These are phyloP conservation scores for Trichoderma koningiopsis DNA, from an alignment of 2,329 filamentous ascomycete genomes.

Conservation along the genomic window DNA sequence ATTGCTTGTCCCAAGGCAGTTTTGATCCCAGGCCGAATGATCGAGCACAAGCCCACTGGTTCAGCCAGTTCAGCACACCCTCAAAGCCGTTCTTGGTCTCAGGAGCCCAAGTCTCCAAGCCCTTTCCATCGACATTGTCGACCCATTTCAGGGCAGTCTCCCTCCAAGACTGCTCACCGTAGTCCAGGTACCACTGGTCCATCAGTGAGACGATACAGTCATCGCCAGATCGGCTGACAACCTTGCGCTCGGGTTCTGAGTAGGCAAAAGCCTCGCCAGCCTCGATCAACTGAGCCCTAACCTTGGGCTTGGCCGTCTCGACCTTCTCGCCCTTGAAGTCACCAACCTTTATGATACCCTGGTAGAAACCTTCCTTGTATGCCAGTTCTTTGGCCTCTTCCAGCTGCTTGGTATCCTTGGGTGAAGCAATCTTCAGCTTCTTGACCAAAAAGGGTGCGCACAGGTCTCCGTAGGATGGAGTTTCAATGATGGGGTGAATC, in stretches of 20 bases:
- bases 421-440: conserved; percentile 93
- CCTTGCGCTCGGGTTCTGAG: conserved; percentile 87
- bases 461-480: conserved; percentile 82
- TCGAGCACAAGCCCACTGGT: conserved; percentile 92
- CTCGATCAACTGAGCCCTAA: conserved; percentile 75
- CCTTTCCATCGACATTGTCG: conserved; percentile 64
- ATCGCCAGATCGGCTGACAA: conserved; percentile 85
- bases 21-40: conserved; percentile 91
- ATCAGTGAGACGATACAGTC: conserved; percentile 91
- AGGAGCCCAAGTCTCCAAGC: conserved; percentile 76
- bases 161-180: conserved; percentile 89
- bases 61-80: conserved; percentile 86
- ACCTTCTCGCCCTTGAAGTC: conserved; percentile 88
- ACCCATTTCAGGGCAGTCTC: conserved; percentile 73
- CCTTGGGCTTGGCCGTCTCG: conserved; percentile 82
- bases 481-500: conserved; percentile 85
- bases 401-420: conserved; percentile 87
- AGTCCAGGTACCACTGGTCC: conserved; percentile 98
- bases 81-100: conserved; percentile 81
- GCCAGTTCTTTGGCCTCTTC: conserved; percentile 93
- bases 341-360: conserved; percentile 84
- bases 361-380: conserved; percentile 97
- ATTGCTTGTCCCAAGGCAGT: conserved; percentile 88
- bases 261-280: conserved; percentile 83
- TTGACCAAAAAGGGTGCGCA: conserved; percentile 83